These are phyloP conservation scores for Saturnispora mendoncae DNA, from an alignment of 805 yeast species.

Conservation along the genomic window DNA sequence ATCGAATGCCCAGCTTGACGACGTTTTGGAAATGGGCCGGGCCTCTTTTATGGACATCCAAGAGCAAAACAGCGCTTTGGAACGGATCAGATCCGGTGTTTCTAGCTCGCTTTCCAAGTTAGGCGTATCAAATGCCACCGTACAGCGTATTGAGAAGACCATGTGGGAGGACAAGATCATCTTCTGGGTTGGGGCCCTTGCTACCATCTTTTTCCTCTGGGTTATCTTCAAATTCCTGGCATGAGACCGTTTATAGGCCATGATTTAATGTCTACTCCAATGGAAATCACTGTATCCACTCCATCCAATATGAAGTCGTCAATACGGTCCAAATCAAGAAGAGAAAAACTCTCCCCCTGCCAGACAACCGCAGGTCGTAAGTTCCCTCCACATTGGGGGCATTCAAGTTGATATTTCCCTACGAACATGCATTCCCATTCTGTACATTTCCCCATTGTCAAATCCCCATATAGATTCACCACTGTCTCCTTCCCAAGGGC, in stretches of 20 bases:
- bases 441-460: conserved; percentile 69
- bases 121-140: conserved; percentile 82
- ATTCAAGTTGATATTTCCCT: conserved; percentile 49
- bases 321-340: conserved; percentile 51
- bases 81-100: conserved; percentile 53
- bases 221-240: neutral
- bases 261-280: conserved; percentile 78
- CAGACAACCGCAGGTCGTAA: conserved; percentile 88
- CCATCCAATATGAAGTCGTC: conserved; percentile 56
- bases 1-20: conserved; percentile 79
- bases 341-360: conserved; percentile 86
- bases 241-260: conserved; percentile 68
- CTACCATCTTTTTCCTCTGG: conserved; percentile 28
- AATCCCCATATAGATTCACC: conserved; percentile 49
- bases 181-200: conserved; percentile 64
- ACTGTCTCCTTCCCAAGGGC: conserved; percentile 30
- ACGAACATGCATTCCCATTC: conserved; percentile 59
- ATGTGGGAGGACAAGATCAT: conserved; percentile 81
- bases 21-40: conserved; percentile 83
- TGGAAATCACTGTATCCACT: conserved; percentile 69
- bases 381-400: conserved; percentile 65
- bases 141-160: conserved; percentile 66
- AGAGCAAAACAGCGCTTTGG: conserved; percentile 70
- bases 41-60: conserved; percentile 77
- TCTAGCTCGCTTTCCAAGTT: conserved; percentile 65